Conservation (phyloP, 2,329 filamentous ascomycete genomes). For the Monosporascus cannonballus region DNA sequence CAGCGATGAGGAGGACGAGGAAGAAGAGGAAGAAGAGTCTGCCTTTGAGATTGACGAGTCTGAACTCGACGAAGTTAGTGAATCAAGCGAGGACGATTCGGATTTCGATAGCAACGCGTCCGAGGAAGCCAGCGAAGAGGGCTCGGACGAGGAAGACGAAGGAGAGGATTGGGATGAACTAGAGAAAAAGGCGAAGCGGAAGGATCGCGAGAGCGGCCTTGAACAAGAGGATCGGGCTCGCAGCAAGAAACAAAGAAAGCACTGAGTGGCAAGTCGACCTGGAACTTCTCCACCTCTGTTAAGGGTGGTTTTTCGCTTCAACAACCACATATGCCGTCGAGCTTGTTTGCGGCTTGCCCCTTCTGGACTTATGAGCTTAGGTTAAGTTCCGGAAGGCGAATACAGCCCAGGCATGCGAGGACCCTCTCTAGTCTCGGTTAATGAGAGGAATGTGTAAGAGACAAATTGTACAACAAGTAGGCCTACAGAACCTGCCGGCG, state of each 20-base stretch:
- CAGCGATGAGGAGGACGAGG: slow-evolving; percentile 76
- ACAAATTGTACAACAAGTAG: too few species aligned
- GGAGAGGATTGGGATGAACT: slow-evolving; percentile 93
- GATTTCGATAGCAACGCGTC: slow-evolving; percentile 90
- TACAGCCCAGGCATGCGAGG: too few species aligned
- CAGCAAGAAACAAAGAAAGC: slow-evolving; percentile 61
- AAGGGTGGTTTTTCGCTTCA: background rate
- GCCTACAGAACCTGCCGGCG: too few species aligned
- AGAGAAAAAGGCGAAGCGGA: slow-evolving; percentile 84
- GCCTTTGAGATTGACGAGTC: slow-evolving; percentile 87
- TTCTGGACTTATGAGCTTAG: too few species aligned
- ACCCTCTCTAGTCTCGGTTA: too few species aligned
- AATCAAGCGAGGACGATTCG: slow-evolving; percentile 72
- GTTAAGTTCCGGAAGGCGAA: too few species aligned
- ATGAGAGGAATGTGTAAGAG: too few species aligned
- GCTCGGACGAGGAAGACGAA: slow-evolving; percentile 62
- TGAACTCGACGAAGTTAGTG: slow-evolving; percentile 77
- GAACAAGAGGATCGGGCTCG: slow-evolving; percentile 71
- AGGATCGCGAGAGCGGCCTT: slow-evolving; percentile 61
- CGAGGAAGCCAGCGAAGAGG: slow-evolving; percentile 75
- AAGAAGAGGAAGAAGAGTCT: slow-evolving; percentile 82
- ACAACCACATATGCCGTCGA: too few species aligned
- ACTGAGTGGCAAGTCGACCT: slow-evolving; percentile 19
- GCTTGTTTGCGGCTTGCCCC: too few species aligned
- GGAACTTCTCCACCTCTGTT: background rate